Evolutionary conservation across 257 asterid genomes (phyloP).

Genomic region (Datura wrightii): DNA sequence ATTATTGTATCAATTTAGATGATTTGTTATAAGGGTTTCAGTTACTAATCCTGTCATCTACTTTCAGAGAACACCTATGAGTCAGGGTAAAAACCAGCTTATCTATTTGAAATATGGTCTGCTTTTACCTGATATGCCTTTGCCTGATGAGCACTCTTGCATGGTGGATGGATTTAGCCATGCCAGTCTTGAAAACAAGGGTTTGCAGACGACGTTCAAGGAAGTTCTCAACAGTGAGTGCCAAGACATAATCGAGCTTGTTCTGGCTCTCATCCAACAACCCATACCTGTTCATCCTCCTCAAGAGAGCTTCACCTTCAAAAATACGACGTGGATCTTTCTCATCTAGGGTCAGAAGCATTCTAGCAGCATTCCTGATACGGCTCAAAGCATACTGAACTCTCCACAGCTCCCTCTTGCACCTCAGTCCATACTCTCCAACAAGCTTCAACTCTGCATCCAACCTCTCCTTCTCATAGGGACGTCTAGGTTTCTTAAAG

Average conservation of each 20-base stretch:
- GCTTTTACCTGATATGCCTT: conserved; percentile 77
- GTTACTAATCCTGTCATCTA: not conserved
- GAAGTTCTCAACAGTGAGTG: conserved; percentile 84
- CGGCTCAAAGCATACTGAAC: conserved; percentile 91
- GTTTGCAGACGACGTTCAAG: conserved; percentile 93
- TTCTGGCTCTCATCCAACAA: conserved; percentile 82
- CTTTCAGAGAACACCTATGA: not conserved
- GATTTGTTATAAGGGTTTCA: not conserved
- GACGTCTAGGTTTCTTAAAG: conserved; percentile 89
- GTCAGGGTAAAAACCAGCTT: not conserved
- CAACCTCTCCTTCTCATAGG: conserved; percentile 87
- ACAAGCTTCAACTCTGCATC: conserved; percentile 90
- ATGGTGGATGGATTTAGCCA: conserved; percentile 92
- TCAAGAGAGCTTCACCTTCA: conserved; percentile 88
- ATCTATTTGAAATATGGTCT: not conserved
- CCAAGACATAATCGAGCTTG: conserved; percentile 90
- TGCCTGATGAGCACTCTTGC: conserved; percentile 88
- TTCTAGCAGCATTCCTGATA: conserved; percentile 77
- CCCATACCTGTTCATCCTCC: conserved; percentile 85
- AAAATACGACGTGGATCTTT: conserved; percentile 83
- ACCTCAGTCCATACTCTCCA: conserved; percentile 83
- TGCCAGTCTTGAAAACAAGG: conserved; percentile 84
- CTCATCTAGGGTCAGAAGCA: conserved; percentile 79
- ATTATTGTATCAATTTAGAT: not conserved
- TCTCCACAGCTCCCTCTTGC: conserved; percentile 95